Evolutionary conservation across 805 yeast genomes (phyloP), one percentile per base, ranked within the genome.

Genomic region (Dipodascus albidus): DNA sequence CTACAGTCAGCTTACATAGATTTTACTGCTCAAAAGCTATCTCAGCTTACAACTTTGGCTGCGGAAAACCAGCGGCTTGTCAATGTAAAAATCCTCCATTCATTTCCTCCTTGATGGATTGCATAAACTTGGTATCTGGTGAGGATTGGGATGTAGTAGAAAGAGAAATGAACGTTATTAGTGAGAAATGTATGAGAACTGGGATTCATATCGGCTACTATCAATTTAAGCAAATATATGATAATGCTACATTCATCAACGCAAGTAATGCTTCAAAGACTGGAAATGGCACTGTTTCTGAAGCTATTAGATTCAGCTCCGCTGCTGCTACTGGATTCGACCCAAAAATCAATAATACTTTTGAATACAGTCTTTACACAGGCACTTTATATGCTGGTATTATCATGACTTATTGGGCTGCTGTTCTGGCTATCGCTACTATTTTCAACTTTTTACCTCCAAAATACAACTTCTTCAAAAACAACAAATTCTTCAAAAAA

Each of bases 371-470:
- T 6, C 24, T 47, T 15, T 47, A 23, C 17, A 47, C 49, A 3
- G 49, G 49, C 14, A 23, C 24, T 4, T n/a, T 47, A 6, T 50
- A n/a, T 33, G 54, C 49, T 9, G 55, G 55, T 23, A 55, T 50
- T 23, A 27, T 50, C 15, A 47, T 54, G 22, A 52, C 49, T 2
- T 56, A 54, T 47, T 57, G 59, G 57, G 35, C 23, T 11, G 48
- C 47, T 50, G 53, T 57, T 3, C 23, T 53, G 23, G 23, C 53
- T 2, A 53, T 57, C 22, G 52, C 49, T 11, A 35, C 58, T 48
- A 22, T 55, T 50, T 47, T 50, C 52, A 23, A 56, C 48, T 57
- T 55, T 50, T 51, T 51, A 31, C 47, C 49, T 14, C 8, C 22
- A 49, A 53, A 57, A 54, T 49, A 50, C 38, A 24, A 42, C 53